Base-by-base conservation (phyloP, 179 eudicot species). In the Carnegiea gigantea region DNA sequence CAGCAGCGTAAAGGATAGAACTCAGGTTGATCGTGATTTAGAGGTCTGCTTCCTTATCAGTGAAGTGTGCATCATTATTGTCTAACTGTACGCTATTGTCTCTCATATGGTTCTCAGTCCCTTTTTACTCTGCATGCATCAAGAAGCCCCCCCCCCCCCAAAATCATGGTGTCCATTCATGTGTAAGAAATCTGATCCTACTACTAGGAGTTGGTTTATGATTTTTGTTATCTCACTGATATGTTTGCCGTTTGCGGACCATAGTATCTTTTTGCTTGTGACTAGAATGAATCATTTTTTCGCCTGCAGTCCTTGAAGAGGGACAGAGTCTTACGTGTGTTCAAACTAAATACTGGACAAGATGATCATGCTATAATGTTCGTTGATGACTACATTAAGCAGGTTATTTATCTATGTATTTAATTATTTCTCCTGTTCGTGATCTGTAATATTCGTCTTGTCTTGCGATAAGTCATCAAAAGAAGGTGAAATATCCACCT, bases 281-380 rank as follows among this genome's bases (percentile, higher is more conserved):
- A 26, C 40, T 23, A 17, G 38, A 23, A 40, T 21, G 48, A 43
- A 48, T 43, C 76, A 24, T 80, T 20, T 57, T 60, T 3, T 83
- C 72, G 64, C 76, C n/a, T 85, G 90, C 90, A 96, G 99, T 87
- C 87, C 64, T 82, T 96, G 81, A 90, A 88, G 85, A 92, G 96
- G 84, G 97, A 94, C 23, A 87, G 84, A 80, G 88, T 91, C 75
- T 57, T 96, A 72, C 92, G 95, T 44, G 83, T 93, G 79, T 96
- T 96, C 77, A 96, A 96, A 88, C 84, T 96, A 81, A 96, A 89
- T 86, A 91, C 97, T n/a, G 99, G 99, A 80, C 97, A 96, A 82
- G 98, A 96, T 85, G 99, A 96, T 91, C 97, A 96, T 82, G 99
- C 98, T 46, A 81, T 94, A 84, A 93, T 96, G 99, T 93, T 96